Conservation (phyloP, 192 early-diverging fungal genomes). For the Linnemannia exigua region DNA sequence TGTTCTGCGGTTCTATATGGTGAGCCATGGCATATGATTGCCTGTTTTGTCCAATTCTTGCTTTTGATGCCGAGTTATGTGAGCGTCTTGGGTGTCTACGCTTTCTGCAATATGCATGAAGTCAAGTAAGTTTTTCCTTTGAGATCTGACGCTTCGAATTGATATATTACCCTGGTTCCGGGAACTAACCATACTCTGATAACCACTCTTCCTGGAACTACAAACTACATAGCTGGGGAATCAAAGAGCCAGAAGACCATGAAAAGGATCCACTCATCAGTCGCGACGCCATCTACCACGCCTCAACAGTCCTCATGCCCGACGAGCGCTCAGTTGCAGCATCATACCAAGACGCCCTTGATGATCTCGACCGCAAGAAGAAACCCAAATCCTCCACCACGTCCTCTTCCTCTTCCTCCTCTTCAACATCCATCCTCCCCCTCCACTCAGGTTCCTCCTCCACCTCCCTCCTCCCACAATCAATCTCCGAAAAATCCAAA, state of each 20-base stretch:
- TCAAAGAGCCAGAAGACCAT: conserved; percentile 54
- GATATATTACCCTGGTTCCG: neutral
- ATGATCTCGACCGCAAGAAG: conserved; percentile 45
- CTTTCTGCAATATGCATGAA: conserved; percentile 58
- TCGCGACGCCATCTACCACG: conserved; percentile 53
- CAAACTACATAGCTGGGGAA: conserved; percentile 40
- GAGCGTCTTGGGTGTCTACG: conserved; percentile 49
- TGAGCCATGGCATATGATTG: conserved; percentile 56
- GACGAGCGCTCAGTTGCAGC: conserved; percentile 35
- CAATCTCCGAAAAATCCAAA: neutral
- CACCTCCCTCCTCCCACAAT: neutral
- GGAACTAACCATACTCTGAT: too few species aligned
- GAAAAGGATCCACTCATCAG: conserved; percentile 52
- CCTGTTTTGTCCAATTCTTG: conserved; percentile 51
- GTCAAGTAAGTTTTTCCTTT: conserved; percentile 60
- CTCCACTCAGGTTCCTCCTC: conserved; percentile 8
- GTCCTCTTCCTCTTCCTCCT: conserved; percentile 13
- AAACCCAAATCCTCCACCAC: conserved; percentile 9
- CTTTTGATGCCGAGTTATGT: conserved; percentile 48
- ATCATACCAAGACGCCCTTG: conserved; percentile 47
- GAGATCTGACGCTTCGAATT: too few species aligned
- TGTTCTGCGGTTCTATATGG: conserved; percentile 39
- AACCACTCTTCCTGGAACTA: neutral
- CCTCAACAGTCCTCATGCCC: conserved; percentile 52
- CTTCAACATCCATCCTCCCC: conserved; percentile 18